Base-by-base conservation (phyloP, 1,139 yeast species). In the Yarrowia galli region DNA sequence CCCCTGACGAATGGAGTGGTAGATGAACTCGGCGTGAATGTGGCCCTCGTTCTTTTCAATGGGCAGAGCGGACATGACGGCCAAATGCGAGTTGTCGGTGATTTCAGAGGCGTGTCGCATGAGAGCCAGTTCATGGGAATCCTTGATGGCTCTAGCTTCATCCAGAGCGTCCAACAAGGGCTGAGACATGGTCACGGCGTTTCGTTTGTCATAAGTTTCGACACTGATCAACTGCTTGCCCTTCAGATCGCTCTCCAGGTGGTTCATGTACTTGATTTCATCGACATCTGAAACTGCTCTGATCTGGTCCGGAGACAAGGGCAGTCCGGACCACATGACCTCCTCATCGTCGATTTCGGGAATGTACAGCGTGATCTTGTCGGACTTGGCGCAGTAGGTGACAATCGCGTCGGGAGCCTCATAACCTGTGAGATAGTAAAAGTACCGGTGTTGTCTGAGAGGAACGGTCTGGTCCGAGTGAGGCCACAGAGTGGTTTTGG, bases 321-420 rank as follows among this genome's bases (percentile, higher is more conserved):
- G 98, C 78, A 89, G 76, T 0, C 99, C 99, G 69, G 96, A 88
- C 98, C 99, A 95, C 93, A 95, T 90, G 64, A 95, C 91, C 75
- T 91, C 97, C 61, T 95, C 98, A 67, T 85, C 80, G 75, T 92
- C 97, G 64, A 93, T 82, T 69, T 89, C 85, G 2, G 98, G 98
- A 67, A 95, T 81, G 75, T 89, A 93, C 60, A 93, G 80, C 0
- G 87, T 86, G 71, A 92, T 82, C 68, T 84, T 81, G 68, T 89
- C 92, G 22, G 78, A 72, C 3, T 74, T 74, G 35, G 88, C 76
- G 60, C 86, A 81, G 75, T 85, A 95, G 35, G 89, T 78, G 1
- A 92, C 84, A 72, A 86, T 90, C 46, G 89, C 83, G 1, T 95
- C 96, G 0, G 96, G 92, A 63, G 91, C 83, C 71, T 89, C 87